Conservation (phyloP, 2,329 filamentous ascomycete species). For the Alternaria sp. region DNA sequence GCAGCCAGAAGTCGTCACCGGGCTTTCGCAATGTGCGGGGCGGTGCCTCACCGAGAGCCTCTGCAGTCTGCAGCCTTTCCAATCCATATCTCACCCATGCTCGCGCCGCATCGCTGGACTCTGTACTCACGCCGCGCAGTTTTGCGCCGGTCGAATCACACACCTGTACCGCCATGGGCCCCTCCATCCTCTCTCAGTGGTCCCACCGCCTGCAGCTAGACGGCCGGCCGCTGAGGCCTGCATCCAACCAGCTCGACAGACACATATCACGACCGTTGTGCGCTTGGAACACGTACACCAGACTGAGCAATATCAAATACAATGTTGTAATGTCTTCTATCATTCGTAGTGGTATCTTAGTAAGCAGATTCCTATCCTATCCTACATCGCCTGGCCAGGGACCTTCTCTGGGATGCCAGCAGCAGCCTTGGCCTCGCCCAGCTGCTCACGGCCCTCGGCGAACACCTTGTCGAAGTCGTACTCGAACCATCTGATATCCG, state of each 20-base stretch:
- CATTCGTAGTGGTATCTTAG: not conserved
- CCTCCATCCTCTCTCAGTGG: constrained; percentile 8
- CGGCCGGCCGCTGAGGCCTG: not conserved
- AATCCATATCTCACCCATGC: not conserved
- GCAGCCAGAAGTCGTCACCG: constrained; percentile 16
- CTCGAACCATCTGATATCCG: constrained; percentile 62
- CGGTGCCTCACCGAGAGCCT: not conserved
- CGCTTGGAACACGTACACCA: not conserved
- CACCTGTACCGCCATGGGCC: not conserved
- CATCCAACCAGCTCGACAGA: constrained; percentile 1
- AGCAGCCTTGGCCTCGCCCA: constrained; percentile 53
- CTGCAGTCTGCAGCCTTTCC: not conserved
- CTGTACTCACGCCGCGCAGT: not conserved
- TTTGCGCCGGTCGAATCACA: constrained; percentile 9
- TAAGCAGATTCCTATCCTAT: not conserved
- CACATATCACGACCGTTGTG: not conserved
- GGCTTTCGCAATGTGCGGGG: constrained; percentile 5
- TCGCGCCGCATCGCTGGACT: not conserved
- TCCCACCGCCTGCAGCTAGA: constrained; percentile 8
- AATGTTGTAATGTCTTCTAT: not conserved
- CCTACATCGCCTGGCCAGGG: constrained; percentile 1
- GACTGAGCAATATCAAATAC: not conserved
- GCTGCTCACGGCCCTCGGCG: constrained; percentile 54
- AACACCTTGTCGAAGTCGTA: constrained; percentile 64
- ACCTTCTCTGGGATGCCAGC: constrained; percentile 42